phyloP scores from a whole-genome alignment of 1,284 basidiomycete genomes.

The Rhodotorula sp. region DNA sequence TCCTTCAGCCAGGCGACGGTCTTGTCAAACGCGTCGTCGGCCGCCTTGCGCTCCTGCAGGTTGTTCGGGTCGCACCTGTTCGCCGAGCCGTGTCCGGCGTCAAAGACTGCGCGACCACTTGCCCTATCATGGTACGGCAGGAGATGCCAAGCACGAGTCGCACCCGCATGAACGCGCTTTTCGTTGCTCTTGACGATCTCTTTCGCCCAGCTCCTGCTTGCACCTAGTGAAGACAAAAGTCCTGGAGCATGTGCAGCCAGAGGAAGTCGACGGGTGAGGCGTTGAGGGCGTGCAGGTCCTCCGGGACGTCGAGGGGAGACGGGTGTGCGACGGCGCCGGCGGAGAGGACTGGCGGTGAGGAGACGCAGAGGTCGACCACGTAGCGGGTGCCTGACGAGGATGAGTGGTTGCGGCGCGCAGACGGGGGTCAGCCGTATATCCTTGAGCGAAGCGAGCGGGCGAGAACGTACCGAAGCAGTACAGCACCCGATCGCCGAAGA shows the following conservation, averaged over 20 bases:
- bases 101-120: conserved; percentile 46
- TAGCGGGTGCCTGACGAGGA: background rate
- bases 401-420: background rate
- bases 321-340: conserved; percentile 65
- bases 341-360: conserved; percentile 48
- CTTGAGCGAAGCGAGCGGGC: too few species aligned
- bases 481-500: conserved; percentile 49
- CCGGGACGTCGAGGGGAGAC: conserved; percentile 61
- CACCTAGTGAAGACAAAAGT: conserved; percentile 36
- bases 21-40: conserved; percentile 61
- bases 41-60: conserved; percentile 40
- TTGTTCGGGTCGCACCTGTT: conserved; percentile 54
- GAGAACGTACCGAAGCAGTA: too few species aligned
- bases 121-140: too few species aligned
- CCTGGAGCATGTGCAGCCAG: conserved; percentile 47
- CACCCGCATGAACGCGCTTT: conserved; percentile 60
- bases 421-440: too few species aligned
- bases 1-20: conserved; percentile 47
- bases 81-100: conserved; percentile 64
- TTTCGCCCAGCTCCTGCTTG: conserved; percentile 41
- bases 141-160: too few species aligned
- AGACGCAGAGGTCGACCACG: background rate
- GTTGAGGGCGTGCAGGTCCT: conserved; percentile 55
- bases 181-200: conserved; percentile 58
- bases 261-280: conserved; percentile 44